Evolutionary conservation across 2,329 filamentous ascomycete species (phyloP).

Genomic region (Monilinia fructicola): DNA sequence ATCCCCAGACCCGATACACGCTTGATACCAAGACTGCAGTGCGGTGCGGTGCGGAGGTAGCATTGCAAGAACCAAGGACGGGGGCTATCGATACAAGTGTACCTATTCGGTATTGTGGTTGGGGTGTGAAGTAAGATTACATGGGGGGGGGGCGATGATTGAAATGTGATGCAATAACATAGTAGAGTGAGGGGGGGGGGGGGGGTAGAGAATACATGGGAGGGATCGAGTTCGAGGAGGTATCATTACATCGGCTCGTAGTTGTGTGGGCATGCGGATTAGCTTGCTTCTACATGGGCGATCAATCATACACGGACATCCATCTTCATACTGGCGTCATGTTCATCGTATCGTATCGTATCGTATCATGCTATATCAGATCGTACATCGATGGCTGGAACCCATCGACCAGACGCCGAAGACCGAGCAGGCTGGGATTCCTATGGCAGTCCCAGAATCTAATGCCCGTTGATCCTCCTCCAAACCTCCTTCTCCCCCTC

Average conservation of each 20-base stretch:
- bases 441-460: background rate
- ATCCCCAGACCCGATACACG: too few species aligned
- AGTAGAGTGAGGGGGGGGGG: too few species aligned
- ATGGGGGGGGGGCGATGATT: too few species aligned
- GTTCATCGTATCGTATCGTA: background rate
- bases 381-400: background rate
- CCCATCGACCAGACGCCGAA: background rate
- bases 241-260: background rate
- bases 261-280: background rate
- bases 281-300: background rate
- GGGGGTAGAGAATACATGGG: background rate
- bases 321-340: background rate
- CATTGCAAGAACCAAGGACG: too few species aligned
- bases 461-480: slow-evolving; percentile 58
- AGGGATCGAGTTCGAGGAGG: background rate
- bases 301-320: slow-evolving; percentile 6
- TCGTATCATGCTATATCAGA: background rate
- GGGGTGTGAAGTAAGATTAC: too few species aligned
- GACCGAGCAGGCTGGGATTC: background rate
- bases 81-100: too few species aligned
- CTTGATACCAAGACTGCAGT: too few species aligned
- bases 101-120: too few species aligned
- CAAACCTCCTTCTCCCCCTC: slow-evolving; percentile 62
- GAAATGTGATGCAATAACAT: too few species aligned
- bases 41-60: too few species aligned